Evolutionary conservation across 192 early-diverging fungal species (phyloP), one percentile per base, ranked within the genome.

Genomic region (Phlyctochytrium bullatum): DNA sequence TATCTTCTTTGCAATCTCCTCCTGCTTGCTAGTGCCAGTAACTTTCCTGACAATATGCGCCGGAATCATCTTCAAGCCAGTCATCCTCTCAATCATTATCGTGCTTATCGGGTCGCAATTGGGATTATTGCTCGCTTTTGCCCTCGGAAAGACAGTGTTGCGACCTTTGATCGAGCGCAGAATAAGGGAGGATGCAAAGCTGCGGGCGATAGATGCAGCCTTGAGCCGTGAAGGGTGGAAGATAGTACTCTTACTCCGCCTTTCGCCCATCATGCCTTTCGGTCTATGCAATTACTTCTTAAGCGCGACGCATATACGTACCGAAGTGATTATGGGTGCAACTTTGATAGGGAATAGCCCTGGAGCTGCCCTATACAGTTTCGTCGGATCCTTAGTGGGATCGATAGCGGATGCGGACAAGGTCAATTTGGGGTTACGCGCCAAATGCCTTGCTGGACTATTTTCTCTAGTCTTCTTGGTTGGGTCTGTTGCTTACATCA

Each of bases 81-180:
- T 61, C 10, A 23, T 35, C 30, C 29, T 68, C 24, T 51, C 47
- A 6, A 31, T 73, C 20, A 3, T 67, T 34, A 50, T 73, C 30
- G 71, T 73, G 3, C 71, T 73, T 1, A 3, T 73, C 10, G 71
- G 71, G 10, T 73, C 66, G 2, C 71, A 73, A 61, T 64, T 71
- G 31, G 71, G 65, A 2, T 34, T 73, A 2, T 6, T 61, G 16
- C 4, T 67, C 14, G 20, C 59, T 23, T 10, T 62, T 54, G 53
- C 64, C 20, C 34, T 68, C 2, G 71, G 65, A 1, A 33, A 34
- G 12, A 73, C 71, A 20, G 64, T 73, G 12, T 36, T 73, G 36
- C 32, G 65, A 17, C 71, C 71, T 1, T 73, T 24, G 35, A 59
- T 73, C 27, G 71, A 73, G 59, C 32, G 31, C 12, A 61, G 61